Evolutionary conservation across 768 basidiomycete species (phyloP).

Genomic region (Porpolomopsis calyptriformis): DNA sequence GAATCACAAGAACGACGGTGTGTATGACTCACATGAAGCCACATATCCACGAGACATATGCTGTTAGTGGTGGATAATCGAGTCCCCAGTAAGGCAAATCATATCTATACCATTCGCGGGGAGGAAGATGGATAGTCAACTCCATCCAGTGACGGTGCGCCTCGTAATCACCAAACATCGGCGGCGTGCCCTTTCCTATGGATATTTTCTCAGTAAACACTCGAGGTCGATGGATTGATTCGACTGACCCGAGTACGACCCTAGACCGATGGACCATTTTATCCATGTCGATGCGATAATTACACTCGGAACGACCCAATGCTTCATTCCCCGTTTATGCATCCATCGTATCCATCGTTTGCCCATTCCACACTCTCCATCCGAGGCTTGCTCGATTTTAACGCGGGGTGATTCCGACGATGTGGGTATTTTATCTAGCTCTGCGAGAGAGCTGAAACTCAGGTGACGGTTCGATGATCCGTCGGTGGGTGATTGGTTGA

Average conservation of each 20-base stretch:
- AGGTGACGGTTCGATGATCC: conserved; percentile 11
- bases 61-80: conserved; percentile 91
- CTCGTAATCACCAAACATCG: conserved; percentile 88
- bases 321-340: conserved; percentile 53
- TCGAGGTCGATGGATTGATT: neutral
- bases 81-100: conserved; percentile 89
- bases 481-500: conserved; percentile 13
- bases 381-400: conserved; percentile 15
- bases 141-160: conserved; percentile 97
- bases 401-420: conserved; percentile 6
- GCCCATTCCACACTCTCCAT: conserved; percentile 32
- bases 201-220: neutral
- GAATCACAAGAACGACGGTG: neutral
- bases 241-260: conserved; percentile 70
- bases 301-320: conserved; percentile 47
- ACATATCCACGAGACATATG: conserved; percentile 79
- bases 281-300: conserved; percentile 46
- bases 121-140: conserved; percentile 66
- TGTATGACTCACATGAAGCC: conserved; percentile 51
- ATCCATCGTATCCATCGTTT: conserved; percentile 70
- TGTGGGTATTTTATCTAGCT: conserved; percentile 18
- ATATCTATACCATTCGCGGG: conserved; percentile 76
- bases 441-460: conserved; percentile 37
- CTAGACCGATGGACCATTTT: conserved; percentile 63
- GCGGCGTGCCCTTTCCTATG: conserved; percentile 58